Base-by-base conservation (phyloP, 768 basidiomycete species). In the Tricholoma hemisulphureum region DNA sequence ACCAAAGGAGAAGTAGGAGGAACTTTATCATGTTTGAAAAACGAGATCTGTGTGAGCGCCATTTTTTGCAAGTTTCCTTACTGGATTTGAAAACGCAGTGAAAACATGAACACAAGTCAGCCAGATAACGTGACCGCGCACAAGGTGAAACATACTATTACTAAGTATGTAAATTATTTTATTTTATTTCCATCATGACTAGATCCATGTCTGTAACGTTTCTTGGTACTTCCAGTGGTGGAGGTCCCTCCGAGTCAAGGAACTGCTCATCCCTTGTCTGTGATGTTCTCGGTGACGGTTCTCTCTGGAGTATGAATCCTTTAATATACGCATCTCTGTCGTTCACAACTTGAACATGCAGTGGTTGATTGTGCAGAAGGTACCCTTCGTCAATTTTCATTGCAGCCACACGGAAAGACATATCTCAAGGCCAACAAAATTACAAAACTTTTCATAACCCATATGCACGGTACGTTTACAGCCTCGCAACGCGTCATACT, bases 311-410 rank as follows among this genome's bases (percentile, higher is more conserved):
- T 91, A 70, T 65, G 82, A n/a, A n/a, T n/a, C 62, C 43, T 65
- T 28, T 53, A 21, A 29, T 31, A 59, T 31, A 3, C 21, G 20
- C 24, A 23, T 49, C 10, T 39, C n/a, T 29, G 23, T 21, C 48
- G 39, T 56, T 48, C n/a, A 24, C 29, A 21, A 54, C 41, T 34
- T 28, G 4, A 31, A 55, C 56, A 55, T 50, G 57, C 59, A 66
- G 89, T 93, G 87, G 80, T 93, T 20, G 90, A 93, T 68, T 91
- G 90, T 71, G 91, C 88, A 13, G 89, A 92, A 71, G 91, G 91
- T 32, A 91, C 90, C 11, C 72, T 82, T 13, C 77, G 87, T 24
- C 90, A 93, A 66, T 86, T 92, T 61, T 71, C 75, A 16, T 70
- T 74, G 4, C 85, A 88, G 57, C 83, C 85, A 55, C 63, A 63